A percentile compares a stretch with the other conserved stretches of the same genome.
Evolutionary conservation across 2,329 filamentous ascomycete species (phyloP).

Genomic region (Chrysoporthe puriensis): DNA sequence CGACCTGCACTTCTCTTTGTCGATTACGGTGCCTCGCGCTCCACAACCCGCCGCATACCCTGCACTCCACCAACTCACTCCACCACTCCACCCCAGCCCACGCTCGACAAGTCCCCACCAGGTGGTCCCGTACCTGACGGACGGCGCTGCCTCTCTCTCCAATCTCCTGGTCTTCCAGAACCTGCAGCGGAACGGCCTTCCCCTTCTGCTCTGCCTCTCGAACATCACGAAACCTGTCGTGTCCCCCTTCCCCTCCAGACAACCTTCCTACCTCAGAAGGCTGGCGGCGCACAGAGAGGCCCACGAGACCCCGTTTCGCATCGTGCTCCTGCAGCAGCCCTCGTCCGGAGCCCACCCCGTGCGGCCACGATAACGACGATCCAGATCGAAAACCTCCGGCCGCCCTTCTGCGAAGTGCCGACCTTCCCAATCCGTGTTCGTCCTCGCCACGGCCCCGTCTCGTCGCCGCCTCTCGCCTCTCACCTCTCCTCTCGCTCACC

Average conservation of each 20-base stretch:
- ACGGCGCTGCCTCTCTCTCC: background rate
- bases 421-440: slow-evolving; percentile 11
- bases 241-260: background rate
- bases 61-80: no score
- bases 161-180: background rate
- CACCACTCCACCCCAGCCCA: background rate
- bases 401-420: background rate
- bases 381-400: slow-evolving; percentile 9
- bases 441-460: background rate
- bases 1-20: no score
- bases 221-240: slow-evolving; percentile 6
- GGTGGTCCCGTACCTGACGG: background rate
- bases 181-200: background rate
- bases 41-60: no score
- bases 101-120: background rate
- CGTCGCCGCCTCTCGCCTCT: background rate
- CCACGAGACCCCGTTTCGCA: slow-evolving; percentile 6
- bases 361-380: background rate
- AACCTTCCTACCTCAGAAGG: slow-evolving; percentile 16
- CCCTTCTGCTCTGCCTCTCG: slow-evolving; percentile 7
- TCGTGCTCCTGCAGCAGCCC: background rate
- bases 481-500: background rate
- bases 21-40: background rate
- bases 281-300: slow-evolving; percentile 1
- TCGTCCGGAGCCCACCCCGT: background rate